Base-by-base conservation (phyloP, 148 eudicot genomes). In the Chenopodium formosanum region DNA sequence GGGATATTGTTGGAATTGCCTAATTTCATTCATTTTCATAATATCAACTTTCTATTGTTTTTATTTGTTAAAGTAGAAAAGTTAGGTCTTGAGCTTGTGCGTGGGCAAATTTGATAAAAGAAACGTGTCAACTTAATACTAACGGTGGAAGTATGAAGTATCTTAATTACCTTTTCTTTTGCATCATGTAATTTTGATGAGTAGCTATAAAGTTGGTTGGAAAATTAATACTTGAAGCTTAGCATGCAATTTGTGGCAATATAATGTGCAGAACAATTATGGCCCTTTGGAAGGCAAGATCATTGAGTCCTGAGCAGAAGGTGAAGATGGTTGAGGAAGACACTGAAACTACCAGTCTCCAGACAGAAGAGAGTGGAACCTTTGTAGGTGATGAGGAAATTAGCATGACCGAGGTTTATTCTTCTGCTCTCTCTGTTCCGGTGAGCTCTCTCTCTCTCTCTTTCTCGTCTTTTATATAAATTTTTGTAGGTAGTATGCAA, bases 221-320 rank as follows among this genome's bases (percentile, higher is more conserved):
- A 67, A 27, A 25, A 11, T 10, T 4, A 1, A 12, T 27, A n/a
- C 11, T 9, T 50, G 74, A 31, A 78, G 16, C 16, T 78, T 29
- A 63, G 23, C 52, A 65, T 37, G 32, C 34, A 65, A 29, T 63
- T 44, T 82, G 66, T 87, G 77, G 67, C 14, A 71, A 70, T 70
- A 32, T 78, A 74, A 48, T 76, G 79, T 71, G 82, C 89, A 95
- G 99, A 89, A 95, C 99, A 44, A 90, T 95, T 79, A 89, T 89
- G 92, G 99, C 97, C 70, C 91, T 95, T 48, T 95, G 99, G 97
- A 94, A 83, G 82, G 97, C 97, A 69, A 89, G 94, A 84, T 89
- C 99, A 32, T 89, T 94, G 92, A 93, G 89, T 78, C 97, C 92
- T 69, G 99, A 95, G 86, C 94, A 95, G 83, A 95, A 94, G 90